These are phyloP conservation scores for Pleurotus djamor DNA, from an alignment of 768 basidiomycete species.

Conservation along the genomic window DNA sequence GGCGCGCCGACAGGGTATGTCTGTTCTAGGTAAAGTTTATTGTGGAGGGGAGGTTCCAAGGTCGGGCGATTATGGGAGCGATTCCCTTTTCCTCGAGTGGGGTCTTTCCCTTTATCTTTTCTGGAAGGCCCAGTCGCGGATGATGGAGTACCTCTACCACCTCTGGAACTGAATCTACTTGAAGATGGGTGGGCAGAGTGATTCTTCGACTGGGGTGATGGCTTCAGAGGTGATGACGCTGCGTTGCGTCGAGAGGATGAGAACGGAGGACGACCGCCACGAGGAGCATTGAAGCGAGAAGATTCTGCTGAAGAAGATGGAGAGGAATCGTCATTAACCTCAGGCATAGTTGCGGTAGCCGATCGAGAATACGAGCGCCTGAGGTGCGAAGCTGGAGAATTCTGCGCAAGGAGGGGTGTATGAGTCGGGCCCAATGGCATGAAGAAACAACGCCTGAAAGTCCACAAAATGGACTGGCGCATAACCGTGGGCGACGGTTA, in stretches of 20 bases:
- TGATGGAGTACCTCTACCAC: neutral
- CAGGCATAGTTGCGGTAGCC: constrained; percentile 20
- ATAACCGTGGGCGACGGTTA: constrained; percentile 25
- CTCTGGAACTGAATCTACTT: neutral
- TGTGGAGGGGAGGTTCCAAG: constrained; percentile 31
- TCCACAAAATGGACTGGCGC: constrained; percentile 46
- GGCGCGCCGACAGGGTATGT: constrained; percentile 25
- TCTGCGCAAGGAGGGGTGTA: constrained; percentile 15
- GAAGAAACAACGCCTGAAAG: constrained; percentile 52
- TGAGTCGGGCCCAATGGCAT: constrained; percentile 52
- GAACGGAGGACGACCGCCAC: constrained; percentile 10
- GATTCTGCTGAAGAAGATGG: constrained; percentile 17
- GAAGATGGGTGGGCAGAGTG: constrained; percentile 16
- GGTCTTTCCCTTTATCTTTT: neutral
- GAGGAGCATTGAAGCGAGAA: constrained; percentile 9
- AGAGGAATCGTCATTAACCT: constrained; percentile 18
- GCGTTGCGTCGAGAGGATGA: constrained; percentile 17
- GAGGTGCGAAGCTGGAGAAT: constrained; percentile 16
- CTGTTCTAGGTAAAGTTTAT: constrained; percentile 28
- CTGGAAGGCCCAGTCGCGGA: neutral
- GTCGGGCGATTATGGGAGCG: constrained; percentile 4
- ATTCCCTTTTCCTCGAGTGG: neutral
- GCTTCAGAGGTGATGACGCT: constrained; percentile 11
- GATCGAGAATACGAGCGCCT: constrained; percentile 50
- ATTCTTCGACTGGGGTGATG: constrained; percentile 21